Evolutionary conservation across 306 rosid genomes (phyloP), one percentile per base, ranked within the genome.

Genomic region (Cucurbita pepo): DNA sequence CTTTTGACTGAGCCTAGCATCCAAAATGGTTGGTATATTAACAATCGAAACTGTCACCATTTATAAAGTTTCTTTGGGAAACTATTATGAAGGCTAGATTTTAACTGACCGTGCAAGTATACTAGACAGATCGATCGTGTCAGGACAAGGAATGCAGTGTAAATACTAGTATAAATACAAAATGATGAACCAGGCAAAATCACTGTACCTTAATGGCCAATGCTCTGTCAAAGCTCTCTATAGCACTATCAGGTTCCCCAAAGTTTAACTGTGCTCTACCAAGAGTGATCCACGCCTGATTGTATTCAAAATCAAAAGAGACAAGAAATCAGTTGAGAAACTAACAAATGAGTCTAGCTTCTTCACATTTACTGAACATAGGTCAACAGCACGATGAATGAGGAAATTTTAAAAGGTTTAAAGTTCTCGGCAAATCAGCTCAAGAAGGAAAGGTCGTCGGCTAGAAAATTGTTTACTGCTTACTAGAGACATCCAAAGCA

Each of bases 201-300:
- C 50, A 30, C 38, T 45, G 63, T 82, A 90, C 96, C 97, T 88
- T 88, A 79, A 90, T 81, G 70, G 90, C 90, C 79, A 87, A 69
- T 51, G 98, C 90, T 79, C 72, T 83, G 78, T 93, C 97, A 79
- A 93, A 93, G 82, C 94, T 93, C 72, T 86, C 84, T 64, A 87
- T 77, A 34, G 94, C 96, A 75, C 80, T 85, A 82, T 93, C 97
- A 11, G 98, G 97, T 81, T 93, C 96, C 56, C 97, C 97, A 75
- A 82, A 93, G 81, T 93, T 90, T 72, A 93, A 82, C 78, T 90
- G 97, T 66, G 98, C 90, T 79, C 98, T 88, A 62, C 96, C 98
- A 69, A 93, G 97, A 56, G 98, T 90, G 69, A 88, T 77, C 98
- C 97, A 88, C 53, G 94, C 97, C 97, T 93, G 80, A 40, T 71